Percentiles rank a stretch among this genome's conserved stretches.
These are phyloP conservation scores for Teratosphaeria zuluensis DNA, from an alignment of 2,329 filamentous ascomycete species.

Conservation along the genomic window DNA sequence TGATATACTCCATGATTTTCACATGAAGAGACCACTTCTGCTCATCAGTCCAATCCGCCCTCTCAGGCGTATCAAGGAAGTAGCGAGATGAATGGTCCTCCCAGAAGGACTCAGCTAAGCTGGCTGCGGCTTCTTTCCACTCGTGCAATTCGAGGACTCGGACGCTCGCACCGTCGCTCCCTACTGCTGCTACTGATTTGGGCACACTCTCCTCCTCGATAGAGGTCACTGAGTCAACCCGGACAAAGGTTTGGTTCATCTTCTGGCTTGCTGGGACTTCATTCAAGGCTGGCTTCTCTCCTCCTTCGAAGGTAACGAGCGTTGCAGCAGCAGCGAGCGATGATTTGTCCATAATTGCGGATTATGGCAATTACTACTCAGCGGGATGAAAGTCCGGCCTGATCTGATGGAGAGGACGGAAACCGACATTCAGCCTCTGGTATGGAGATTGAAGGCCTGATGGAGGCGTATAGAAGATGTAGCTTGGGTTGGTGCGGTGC, in stretches of 20 bases:
- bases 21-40: conserved; percentile 68
- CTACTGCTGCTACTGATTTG: neutral
- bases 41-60: conserved; percentile 52
- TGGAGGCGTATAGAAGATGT: neutral
- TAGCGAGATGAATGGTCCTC: conserved; percentile 66
- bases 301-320: conserved; percentile 10
- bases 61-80: conserved; percentile 62
- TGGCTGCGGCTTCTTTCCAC: conserved; percentile 59
- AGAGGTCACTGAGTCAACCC: conserved; percentile 6
- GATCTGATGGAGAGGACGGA: conserved; percentile 32
- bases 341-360: conserved; percentile 38
- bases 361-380: conserved; percentile 21
- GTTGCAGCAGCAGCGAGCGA: conserved; percentile 21
- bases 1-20: conserved; percentile 67
- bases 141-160: conserved; percentile 57
- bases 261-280: neutral
- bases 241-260: conserved; percentile 1
- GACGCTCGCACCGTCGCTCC: conserved; percentile 31
- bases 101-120: conserved; percentile 68
- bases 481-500: neutral
- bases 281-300: conserved; percentile 31
- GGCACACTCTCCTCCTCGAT: neutral
- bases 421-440: conserved; percentile 23
- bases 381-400: conserved; percentile 39
- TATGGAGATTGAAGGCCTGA: neutral